Evolutionary conservation across 495 filamentous ascomycete species (phyloP).

Genomic region (Aspergillus ellipticus): DNA sequence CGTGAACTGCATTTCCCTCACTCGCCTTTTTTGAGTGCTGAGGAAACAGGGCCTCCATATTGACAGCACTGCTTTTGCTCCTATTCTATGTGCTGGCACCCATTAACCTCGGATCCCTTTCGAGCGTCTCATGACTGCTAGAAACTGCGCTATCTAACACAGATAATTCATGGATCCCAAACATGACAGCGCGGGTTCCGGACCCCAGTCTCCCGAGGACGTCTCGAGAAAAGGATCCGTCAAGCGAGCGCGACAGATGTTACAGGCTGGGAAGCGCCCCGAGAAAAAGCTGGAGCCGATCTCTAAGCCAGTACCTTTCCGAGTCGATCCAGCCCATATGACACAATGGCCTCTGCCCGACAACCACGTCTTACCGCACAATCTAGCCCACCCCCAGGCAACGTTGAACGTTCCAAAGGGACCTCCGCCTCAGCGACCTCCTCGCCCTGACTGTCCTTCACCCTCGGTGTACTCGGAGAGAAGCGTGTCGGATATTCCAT

Average conservation of each 20-base stretch:
- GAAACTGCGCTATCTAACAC: neutral
- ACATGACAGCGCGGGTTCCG: constrained; percentile 9
- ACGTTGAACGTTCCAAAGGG: constrained; percentile 48
- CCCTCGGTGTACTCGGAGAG: constrained; percentile 44
- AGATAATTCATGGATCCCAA: constrained; percentile 19
- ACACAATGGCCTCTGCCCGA: constrained; percentile 43
- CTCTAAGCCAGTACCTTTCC: constrained; percentile 2
- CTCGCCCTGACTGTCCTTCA: constrained; percentile 50
- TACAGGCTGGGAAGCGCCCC: constrained; percentile 47
- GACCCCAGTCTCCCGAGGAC: constrained; percentile 2
- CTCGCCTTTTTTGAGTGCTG: neutral
- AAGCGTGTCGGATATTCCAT: constrained; percentile 51
- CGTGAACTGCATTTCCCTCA: neutral
- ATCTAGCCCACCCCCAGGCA: constrained; percentile 29
- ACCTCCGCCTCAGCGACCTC: constrained; percentile 64
- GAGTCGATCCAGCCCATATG: constrained; percentile 26
- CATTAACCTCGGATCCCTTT: neutral
- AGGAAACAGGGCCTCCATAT: neutral
- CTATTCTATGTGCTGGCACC: constrained; percentile 3
- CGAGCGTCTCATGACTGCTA: constrained; percentile 2
- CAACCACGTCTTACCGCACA: constrained; percentile 29
- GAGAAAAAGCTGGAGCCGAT: constrained; percentile 21
- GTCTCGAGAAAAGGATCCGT: constrained; percentile 41
- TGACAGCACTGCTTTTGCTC: neutral
- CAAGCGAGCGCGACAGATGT: constrained; percentile 48